Evolutionary conservation across 441 rosid genomes (phyloP).

Genomic region (Lagerstroemia fauriei): DNA sequence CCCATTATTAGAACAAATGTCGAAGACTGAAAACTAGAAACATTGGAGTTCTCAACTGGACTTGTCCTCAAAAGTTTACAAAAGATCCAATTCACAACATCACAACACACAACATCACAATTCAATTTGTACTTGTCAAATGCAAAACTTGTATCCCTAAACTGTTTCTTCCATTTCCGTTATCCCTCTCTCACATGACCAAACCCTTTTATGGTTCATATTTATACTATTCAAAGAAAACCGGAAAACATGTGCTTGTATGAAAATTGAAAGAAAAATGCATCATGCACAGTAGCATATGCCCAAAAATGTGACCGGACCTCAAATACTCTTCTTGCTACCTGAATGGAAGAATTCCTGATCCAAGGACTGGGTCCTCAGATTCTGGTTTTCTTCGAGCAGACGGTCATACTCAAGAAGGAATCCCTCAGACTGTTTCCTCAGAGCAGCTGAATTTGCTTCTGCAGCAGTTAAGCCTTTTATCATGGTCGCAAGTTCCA

Average conservation of each 20-base stretch:
- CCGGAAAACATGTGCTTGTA: not conserved
- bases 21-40: too few relatives aligned
- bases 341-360: slow-evolving; percentile 53
- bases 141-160: not conserved
- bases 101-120: not conserved
- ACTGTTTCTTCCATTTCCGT: not conserved
- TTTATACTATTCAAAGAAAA: not conserved
- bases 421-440: slow-evolving; percentile 93
- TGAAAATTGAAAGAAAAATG: not conserved
- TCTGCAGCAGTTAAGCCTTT: slow-evolving; percentile 60
- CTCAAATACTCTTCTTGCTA: slow-evolving; percentile 71
- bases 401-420: slow-evolving; percentile 85
- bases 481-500: slow-evolving; percentile 51
- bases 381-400: slow-evolving; percentile 73
- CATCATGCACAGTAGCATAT: slow-evolving; percentile 1
- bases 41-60: too few relatives aligned
- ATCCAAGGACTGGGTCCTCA: slow-evolving; percentile 66
- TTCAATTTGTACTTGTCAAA: not conserved
- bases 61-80: too few relatives aligned
- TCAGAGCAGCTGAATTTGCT: slow-evolving; percentile 69
- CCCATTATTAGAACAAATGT: too few relatives aligned
- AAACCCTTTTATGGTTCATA: not conserved
- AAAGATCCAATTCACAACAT: too few relatives aligned
- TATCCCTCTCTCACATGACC: not conserved
- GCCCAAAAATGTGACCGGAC: slow-evolving; percentile 4